Percentiles rank a stretch among this genome's conserved stretches.
Evolutionary conservation across 2,329 filamentous ascomycete species (phyloP).

Genomic region (Amauroascus verrucosus): DNA sequence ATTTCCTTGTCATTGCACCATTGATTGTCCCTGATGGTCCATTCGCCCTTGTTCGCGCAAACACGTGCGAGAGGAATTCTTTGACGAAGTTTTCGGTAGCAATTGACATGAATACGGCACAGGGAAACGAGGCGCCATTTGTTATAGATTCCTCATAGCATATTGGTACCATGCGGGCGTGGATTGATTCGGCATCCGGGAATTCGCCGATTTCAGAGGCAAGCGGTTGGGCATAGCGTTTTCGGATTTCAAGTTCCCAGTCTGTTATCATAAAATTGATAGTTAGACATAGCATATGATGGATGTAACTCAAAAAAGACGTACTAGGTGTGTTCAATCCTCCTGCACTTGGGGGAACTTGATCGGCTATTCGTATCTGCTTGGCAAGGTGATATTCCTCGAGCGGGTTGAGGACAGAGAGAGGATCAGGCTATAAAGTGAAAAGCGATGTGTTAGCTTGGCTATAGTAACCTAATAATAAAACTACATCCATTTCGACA

Average conservation of each 20-base stretch:
- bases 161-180: slow-evolving; percentile 52
- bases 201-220: slow-evolving; percentile 54
- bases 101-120: slow-evolving; percentile 51
- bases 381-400: slow-evolving; percentile 39
- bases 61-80: slow-evolving; percentile 46
- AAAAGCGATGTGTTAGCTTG: not conserved
- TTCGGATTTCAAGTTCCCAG: slow-evolving; percentile 56
- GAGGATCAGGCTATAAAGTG: slow-evolving; percentile 28
- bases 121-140: slow-evolving; percentile 43
- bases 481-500: not conserved
- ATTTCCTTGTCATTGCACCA: slow-evolving; percentile 71
- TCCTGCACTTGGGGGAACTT: slow-evolving; percentile 58
- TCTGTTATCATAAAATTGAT: slow-evolving; percentile 27
- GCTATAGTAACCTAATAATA: not conserved
- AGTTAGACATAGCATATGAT: not conserved
- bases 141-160: slow-evolving; percentile 55
- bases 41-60: slow-evolving; percentile 46
- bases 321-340: slow-evolving; percentile 70
- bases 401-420: slow-evolving; percentile 27
- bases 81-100: slow-evolving; percentile 55
- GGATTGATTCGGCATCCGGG: slow-evolving; percentile 48
- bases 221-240: slow-evolving; percentile 53
- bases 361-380: slow-evolving; percentile 45
- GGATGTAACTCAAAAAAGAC: slow-evolving; percentile 23
- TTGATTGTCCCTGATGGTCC: slow-evolving; percentile 53